Conservation (phyloP, 2,329 filamentous ascomycete genomes). For the Diaporthe capsici region DNA sequence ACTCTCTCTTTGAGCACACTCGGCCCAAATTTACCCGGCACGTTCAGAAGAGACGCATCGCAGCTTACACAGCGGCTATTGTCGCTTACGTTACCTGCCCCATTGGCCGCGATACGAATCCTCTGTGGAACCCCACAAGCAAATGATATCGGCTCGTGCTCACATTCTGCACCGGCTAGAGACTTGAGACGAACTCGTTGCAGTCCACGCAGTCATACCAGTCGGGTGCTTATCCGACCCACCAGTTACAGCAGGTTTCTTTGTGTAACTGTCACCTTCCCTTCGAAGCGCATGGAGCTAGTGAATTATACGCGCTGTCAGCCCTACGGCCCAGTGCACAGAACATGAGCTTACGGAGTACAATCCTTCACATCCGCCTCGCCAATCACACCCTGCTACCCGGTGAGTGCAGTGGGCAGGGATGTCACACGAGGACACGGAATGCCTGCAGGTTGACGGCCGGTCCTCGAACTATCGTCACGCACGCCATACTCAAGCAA, state of each 20-base stretch:
- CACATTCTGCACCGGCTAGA: neutral
- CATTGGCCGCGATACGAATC: constrained; percentile 21
- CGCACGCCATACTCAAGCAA: constrained; percentile 16
- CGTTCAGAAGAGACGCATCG: neutral
- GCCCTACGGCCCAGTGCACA: constrained; percentile 37
- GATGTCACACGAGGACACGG: constrained; percentile 4
- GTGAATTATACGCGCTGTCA: constrained; percentile 31
- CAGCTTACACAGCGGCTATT: constrained; percentile 9
- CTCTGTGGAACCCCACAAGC: constrained; percentile 4
- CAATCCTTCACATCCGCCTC: constrained; percentile 25
- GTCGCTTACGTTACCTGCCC: constrained; percentile 7
- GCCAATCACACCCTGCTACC: constrained; percentile 26
- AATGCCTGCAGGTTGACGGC: constrained; percentile 15
- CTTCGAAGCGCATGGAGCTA: constrained; percentile 4
- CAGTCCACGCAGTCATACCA: neutral
- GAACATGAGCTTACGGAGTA: constrained; percentile 30
- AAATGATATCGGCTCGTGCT: neutral
- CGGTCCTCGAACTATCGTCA: constrained; percentile 18
- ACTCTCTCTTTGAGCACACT: neutral
- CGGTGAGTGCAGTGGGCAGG: constrained; percentile 5
- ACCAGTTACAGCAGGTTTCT: constrained; percentile 3
- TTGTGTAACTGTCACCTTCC: constrained; percentile 20
- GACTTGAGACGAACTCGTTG: neutral
- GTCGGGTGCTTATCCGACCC: constrained; percentile 15
- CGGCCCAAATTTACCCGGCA: neutral